Percentiles rank a stretch among this genome's conserved stretches.
phyloP scores from a whole-genome alignment of 352 stramenopile species.

The Phytophthora fragariae region DNA sequence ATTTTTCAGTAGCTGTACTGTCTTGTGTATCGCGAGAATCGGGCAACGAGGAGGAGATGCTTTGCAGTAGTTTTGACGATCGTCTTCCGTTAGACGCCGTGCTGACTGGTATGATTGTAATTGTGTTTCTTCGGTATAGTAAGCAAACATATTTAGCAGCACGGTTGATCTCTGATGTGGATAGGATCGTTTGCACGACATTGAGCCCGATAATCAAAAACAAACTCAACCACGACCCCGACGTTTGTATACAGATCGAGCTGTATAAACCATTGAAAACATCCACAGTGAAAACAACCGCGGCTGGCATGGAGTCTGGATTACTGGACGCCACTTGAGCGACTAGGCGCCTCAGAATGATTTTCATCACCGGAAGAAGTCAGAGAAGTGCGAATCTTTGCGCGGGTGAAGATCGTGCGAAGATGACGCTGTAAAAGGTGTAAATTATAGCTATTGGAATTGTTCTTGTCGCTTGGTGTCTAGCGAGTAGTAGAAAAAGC shows the following conservation, averaged over 20 bases:
- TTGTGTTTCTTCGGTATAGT: not conserved
- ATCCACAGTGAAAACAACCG: constrained; percentile 17
- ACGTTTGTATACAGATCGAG: constrained; percentile 19
- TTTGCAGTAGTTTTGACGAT: not conserved
- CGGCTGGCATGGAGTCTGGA: constrained; percentile 2
- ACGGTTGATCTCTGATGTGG: constrained; percentile 4
- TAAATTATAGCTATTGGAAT: not conserved
- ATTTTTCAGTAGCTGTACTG: not conserved
- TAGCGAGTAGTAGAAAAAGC: not conserved
- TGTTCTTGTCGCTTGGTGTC: not conserved
- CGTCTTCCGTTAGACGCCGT: not conserved
- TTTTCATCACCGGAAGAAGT: constrained; percentile 5
- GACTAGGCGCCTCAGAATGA: constrained; percentile 8
- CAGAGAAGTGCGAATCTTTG: constrained; percentile 2
- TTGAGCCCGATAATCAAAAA: constrained; percentile 5
- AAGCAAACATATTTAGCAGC: not conserved
- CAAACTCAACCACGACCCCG: constrained; percentile 10
- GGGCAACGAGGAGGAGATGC: not conserved
- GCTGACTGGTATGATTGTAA: not conserved
- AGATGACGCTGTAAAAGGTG: not conserved
- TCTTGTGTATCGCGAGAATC: not conserved
- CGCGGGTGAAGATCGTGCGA: not conserved
- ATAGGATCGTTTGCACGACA: not conserved
- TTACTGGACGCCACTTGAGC: not conserved
- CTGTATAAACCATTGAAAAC: constrained; percentile 21